Percentiles rank a stretch among this genome's conserved stretches.
phyloP scores from a whole-genome alignment of 345 rosid species.

The Excoecaria agallocha region DNA sequence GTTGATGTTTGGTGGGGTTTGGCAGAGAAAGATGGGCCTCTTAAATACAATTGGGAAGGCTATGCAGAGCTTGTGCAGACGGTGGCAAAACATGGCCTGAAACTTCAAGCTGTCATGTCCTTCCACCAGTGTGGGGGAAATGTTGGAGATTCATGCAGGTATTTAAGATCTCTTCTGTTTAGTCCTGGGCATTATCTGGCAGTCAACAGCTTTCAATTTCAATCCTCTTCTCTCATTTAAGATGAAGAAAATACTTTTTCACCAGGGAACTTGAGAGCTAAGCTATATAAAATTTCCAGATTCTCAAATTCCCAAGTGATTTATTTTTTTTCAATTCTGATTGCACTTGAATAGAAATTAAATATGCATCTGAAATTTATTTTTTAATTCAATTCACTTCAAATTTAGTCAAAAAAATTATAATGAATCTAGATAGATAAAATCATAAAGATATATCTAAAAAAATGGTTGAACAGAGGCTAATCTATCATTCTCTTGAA shows the following conservation, averaged over 20 bases:
- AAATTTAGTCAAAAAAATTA: no score
- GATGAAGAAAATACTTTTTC: background rate
- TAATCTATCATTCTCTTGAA: constrained; percentile 16
- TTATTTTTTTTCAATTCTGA: background rate
- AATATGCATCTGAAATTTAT: no score
- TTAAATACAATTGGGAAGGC: constrained; percentile 92
- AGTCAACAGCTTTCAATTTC: background rate
- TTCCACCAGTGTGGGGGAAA: constrained; percentile 99
- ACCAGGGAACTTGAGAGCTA: background rate
- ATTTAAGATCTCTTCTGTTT: constrained; percentile 6
- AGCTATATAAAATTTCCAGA: background rate
- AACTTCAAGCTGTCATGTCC: constrained; percentile 92
- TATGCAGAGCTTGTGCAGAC: constrained; percentile 81
- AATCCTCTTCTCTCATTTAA: background rate
- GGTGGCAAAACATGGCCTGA: constrained; percentile 82
- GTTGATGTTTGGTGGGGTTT: constrained; percentile 99
- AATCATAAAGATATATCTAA: no score
- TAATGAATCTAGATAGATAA: no score
- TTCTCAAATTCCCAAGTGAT: background rate
- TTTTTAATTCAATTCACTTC: no score
- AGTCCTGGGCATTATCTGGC: background rate
- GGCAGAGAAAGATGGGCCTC: constrained; percentile 95
- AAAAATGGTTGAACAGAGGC: constrained; percentile 1
- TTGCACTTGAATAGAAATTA: no score
- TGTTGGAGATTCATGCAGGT: constrained; percentile 99